Conservation (phyloP, 2,329 filamentous ascomycete genomes). For the Colletotrichum sp. region DNA sequence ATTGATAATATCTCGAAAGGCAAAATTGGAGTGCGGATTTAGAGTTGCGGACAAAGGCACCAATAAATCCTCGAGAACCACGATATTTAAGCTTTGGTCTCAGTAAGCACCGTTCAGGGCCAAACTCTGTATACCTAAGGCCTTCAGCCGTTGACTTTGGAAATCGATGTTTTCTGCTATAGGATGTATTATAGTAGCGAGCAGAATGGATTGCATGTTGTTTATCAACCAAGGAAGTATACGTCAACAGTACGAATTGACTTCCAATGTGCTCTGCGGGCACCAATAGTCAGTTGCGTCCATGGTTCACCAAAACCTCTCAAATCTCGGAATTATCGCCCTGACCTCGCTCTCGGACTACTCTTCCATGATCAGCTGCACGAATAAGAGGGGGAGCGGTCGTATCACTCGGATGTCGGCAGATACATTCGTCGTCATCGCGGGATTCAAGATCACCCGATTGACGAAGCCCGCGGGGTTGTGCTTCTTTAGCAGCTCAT, state of each 20-base stretch:
- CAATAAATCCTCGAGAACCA: not conserved
- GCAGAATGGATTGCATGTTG: not conserved
- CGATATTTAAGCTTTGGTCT: not conserved
- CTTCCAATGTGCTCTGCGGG: not conserved
- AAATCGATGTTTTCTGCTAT: not conserved
- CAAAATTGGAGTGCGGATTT: not conserved
- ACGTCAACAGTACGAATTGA: not conserved
- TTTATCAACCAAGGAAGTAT: accelerated
- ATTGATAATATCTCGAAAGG: not conserved
- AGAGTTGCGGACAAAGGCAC: not conserved
- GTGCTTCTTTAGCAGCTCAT: not conserved
- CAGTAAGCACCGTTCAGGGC: not conserved
- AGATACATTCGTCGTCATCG: not conserved
- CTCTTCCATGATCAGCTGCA: accelerated
- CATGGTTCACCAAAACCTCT: not conserved
- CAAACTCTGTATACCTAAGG: not conserved
- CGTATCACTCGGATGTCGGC: not conserved
- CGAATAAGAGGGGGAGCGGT: not conserved
- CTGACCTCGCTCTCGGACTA: not conserved
- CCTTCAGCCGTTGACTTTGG: not conserved
- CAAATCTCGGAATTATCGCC: not conserved
- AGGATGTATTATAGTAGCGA: not conserved
- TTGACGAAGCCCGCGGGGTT: not conserved
- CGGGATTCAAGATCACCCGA: not conserved
- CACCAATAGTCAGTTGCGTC: not conserved